phyloP scores from a whole-genome alignment of 768 basidiomycete species.

The Asterophora lycoperdoides region DNA sequence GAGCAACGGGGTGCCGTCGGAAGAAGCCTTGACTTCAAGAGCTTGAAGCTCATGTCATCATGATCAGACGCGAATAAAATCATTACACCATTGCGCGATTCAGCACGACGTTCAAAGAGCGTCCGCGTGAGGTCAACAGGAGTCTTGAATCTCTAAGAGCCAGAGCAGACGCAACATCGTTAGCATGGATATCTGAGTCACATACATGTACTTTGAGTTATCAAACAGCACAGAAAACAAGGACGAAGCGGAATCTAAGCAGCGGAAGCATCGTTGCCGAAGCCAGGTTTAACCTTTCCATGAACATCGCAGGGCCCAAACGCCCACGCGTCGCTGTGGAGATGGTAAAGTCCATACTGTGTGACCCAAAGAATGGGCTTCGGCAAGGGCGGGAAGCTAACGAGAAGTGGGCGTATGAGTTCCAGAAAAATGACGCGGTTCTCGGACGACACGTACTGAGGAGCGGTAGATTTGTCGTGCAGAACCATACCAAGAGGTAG shows the following conservation, averaged over 20 bases:
- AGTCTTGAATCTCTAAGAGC: background rate
- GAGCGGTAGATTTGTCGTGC: conserved; percentile 19
- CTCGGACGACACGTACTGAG: conserved; percentile 14
- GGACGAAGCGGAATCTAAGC: background rate
- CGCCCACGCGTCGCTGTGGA: conserved; percentile 26
- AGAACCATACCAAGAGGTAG: conserved; percentile 22
- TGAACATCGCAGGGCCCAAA: conserved; percentile 28
- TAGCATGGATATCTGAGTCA: too few species aligned
- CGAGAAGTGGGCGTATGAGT: background rate
- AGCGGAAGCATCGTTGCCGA: background rate
- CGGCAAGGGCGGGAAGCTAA: conserved; percentile 27
- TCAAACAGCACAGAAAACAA: background rate
- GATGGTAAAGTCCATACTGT: conserved; percentile 22
- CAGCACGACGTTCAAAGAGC: too few species aligned
- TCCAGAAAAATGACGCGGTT: background rate
- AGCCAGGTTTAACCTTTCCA: conserved; percentile 15
- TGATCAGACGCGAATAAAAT: too few species aligned
- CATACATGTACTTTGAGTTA: too few species aligned
- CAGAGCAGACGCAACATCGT: background rate
- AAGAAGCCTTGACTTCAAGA: too few species aligned
- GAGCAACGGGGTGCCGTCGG: too few species aligned
- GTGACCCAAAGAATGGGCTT: conserved; percentile 19
- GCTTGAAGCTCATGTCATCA: too few species aligned
- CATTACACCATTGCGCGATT: too few species aligned
- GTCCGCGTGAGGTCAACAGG: too few species aligned